Percentiles rank a stretch among this genome's conserved stretches.
Evolutionary conservation across 768 basidiomycete genomes (phyloP).

Genomic region (Leccinum obscurum): DNA sequence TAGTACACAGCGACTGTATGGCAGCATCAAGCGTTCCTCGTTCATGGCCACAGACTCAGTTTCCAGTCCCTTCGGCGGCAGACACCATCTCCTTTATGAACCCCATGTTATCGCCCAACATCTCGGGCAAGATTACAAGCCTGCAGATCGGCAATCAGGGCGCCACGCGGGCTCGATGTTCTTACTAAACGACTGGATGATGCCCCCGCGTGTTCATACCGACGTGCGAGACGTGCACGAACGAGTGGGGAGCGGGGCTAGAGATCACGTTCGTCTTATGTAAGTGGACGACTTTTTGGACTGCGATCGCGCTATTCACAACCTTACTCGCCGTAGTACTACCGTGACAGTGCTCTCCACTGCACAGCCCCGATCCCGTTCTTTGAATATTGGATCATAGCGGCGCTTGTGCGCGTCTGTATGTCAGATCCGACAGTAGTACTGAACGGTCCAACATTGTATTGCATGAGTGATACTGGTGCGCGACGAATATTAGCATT

Average conservation of each 20-base stretch:
- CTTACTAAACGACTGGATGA: slow-evolving; percentile 49
- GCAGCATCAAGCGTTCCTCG: too few relatives aligned
- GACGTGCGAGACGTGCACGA: slow-evolving; percentile 66
- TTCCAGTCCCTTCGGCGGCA: slow-evolving; percentile 32
- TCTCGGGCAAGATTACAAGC: slow-evolving; percentile 36
- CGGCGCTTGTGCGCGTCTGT: too few relatives aligned
- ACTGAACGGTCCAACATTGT: too few relatives aligned
- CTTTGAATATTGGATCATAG: slow-evolving; percentile 30
- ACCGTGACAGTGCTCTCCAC: too few relatives aligned
- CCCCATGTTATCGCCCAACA: slow-evolving; percentile 32
- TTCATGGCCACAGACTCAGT: too few relatives aligned
- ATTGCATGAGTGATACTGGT: too few relatives aligned
- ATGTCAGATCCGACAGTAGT: too few relatives aligned
- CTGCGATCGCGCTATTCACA: slow-evolving; percentile 20
- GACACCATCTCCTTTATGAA: slow-evolving; percentile 34
- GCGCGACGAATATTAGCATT: too few relatives aligned
- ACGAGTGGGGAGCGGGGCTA: slow-evolving; percentile 58
- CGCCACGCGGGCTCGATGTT: slow-evolving; percentile 53
- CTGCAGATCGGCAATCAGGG: slow-evolving; percentile 45
- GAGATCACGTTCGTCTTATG: slow-evolving; percentile 48
- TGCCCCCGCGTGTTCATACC: slow-evolving; percentile 51
- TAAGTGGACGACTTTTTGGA: slow-evolving; percentile 22
- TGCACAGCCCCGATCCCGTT: too few relatives aligned
- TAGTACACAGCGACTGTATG: too few relatives aligned
- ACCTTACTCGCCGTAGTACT: too few relatives aligned